Percentiles rank a stretch among this genome's conserved stretches.
These are phyloP conservation scores for Cyberlindnera bimundalis DNA, from an alignment of 805 yeast genomes.

Conservation along the genomic window DNA sequence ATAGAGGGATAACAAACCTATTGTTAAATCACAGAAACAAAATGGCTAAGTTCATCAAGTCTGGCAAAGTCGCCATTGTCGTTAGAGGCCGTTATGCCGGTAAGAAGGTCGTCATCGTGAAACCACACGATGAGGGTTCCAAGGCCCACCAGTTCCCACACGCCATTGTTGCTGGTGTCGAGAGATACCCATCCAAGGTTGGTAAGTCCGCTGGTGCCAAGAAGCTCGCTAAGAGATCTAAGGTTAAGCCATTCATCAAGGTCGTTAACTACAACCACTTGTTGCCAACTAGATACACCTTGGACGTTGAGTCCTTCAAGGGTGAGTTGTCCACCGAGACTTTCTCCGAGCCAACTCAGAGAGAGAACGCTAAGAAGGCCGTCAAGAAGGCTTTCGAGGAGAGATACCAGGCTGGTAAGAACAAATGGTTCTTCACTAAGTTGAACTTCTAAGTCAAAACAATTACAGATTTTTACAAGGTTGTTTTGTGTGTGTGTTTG, in stretches of 20 bases:
- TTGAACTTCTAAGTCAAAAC: slow-evolving; percentile 65
- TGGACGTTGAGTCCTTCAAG: slow-evolving; percentile 95
- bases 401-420: slow-evolving; percentile 98
- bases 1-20: slow-evolving; percentile 11
- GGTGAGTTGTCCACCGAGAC: slow-evolving; percentile 86
- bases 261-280: slow-evolving; percentile 98
- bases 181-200: slow-evolving; percentile 96
- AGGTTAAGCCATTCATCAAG: slow-evolving; percentile 98
- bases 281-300: slow-evolving; percentile 99
- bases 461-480: not conserved
- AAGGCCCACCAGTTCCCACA: slow-evolving; percentile 98
- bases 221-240: slow-evolving; percentile 95
- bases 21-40: slow-evolving; percentile 17
- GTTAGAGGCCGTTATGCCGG: slow-evolving; percentile 95
- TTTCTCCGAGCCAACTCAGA: slow-evolving; percentile 94
- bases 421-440: slow-evolving; percentile 99
- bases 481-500: no score
- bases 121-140: slow-evolving; percentile 98
- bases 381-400: slow-evolving; percentile 98
- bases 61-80: slow-evolving; percentile 86
- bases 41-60: slow-evolving; percentile 99
- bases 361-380: slow-evolving; percentile 97
- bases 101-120: slow-evolving; percentile 98
- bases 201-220: slow-evolving; percentile 92
- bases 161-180: slow-evolving; percentile 98